Percentiles rank a stretch among this genome's conserved stretches.
Evolutionary conservation across 192 early-diverging fungal species (phyloP).

Genomic region (Geranomyces michiganensis): DNA sequence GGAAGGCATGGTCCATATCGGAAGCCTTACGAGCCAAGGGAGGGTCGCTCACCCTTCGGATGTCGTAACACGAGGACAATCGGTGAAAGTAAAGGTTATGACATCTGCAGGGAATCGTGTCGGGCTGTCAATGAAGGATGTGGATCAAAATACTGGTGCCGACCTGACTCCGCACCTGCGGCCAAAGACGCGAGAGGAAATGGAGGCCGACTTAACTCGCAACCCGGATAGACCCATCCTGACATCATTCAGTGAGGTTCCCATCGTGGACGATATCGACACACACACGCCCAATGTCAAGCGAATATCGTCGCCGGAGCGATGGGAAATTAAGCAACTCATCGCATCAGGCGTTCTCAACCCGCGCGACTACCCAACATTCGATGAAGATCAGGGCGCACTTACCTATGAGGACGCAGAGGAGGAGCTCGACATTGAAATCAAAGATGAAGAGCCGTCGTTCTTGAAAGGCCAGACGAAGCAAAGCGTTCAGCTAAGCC

Average conservation of each 20-base stretch:
- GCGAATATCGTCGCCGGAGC: slow-evolving; percentile 90
- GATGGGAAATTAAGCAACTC: slow-evolving; percentile 97
- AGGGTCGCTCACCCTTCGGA: slow-evolving; percentile 81
- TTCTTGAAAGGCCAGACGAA: slow-evolving; percentile 94
- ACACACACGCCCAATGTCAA: slow-evolving; percentile 55
- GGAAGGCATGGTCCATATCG: slow-evolving; percentile 92
- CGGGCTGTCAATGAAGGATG: slow-evolving; percentile 93
- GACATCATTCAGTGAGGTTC: slow-evolving; percentile 53
- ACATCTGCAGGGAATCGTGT: slow-evolving; percentile 81
- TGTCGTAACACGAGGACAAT: slow-evolving; percentile 80
- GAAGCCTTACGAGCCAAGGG: slow-evolving; percentile 63
- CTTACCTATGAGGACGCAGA: slow-evolving; percentile 84
- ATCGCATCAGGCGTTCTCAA: slow-evolving; percentile 92
- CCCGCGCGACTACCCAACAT: slow-evolving; percentile 79
- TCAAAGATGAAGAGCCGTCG: slow-evolving; percentile 90
- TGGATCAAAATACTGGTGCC: slow-evolving; percentile 88
- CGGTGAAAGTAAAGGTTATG: slow-evolving; percentile 94
- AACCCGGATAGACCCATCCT: slow-evolving; percentile 71
- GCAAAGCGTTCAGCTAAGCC: slow-evolving; percentile 81
- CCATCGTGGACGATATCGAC: slow-evolving; percentile 47
- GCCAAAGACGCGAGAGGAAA: slow-evolving; percentile 65
- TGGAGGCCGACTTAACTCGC: slow-evolving; percentile 57
- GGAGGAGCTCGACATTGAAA: slow-evolving; percentile 96
- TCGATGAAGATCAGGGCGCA: slow-evolving; percentile 87
- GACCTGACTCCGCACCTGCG: slow-evolving; percentile 85